Evolutionary conservation across 768 basidiomycete species (phyloP).

Genomic region (Mycena pura): DNA sequence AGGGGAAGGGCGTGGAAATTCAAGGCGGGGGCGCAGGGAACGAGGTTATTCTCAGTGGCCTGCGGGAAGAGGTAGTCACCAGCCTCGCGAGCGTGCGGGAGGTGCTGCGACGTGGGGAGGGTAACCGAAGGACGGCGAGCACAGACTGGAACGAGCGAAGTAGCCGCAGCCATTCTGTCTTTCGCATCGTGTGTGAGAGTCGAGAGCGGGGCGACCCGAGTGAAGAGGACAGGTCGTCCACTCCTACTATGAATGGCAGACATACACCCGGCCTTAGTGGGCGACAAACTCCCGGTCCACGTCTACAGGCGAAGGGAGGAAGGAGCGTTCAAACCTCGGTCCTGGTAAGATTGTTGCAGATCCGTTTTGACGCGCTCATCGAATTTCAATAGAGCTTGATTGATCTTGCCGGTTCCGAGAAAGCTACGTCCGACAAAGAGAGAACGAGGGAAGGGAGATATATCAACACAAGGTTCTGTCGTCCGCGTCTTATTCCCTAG

Average conservation of each 20-base stretch:
- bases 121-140: slow-evolving; percentile 86
- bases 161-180: slow-evolving; percentile 93
- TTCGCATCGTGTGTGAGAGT: slow-evolving; percentile 91
- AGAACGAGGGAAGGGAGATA: slow-evolving; percentile 96
- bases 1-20: slow-evolving; percentile 70
- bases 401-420: slow-evolving; percentile 96
- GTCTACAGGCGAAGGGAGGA: slow-evolving; percentile 79
- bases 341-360: slow-evolving; percentile 52
- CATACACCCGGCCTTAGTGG: slow-evolving; percentile 37
- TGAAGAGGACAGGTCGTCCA: slow-evolving; percentile 50
- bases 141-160: slow-evolving; percentile 99
- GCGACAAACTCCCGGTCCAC: slow-evolving; percentile 52
- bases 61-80: slow-evolving; percentile 94
- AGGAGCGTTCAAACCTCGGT: slow-evolving; percentile 81
- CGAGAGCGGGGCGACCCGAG: slow-evolving; percentile 63
- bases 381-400: slow-evolving; percentile 85
- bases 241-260: slow-evolving; percentile 35
- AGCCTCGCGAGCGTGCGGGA: slow-evolving; percentile 86
- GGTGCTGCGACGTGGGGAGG: slow-evolving; percentile 85
- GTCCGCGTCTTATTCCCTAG: not conserved
- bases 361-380: not conserved
- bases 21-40: slow-evolving; percentile 71
- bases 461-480: slow-evolving; percentile 83
- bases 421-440: slow-evolving; percentile 94
- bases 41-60: slow-evolving; percentile 72